phyloP scores from a whole-genome alignment of 495 filamentous ascomycete genomes.

The Aspergillus funiculosus region DNA sequence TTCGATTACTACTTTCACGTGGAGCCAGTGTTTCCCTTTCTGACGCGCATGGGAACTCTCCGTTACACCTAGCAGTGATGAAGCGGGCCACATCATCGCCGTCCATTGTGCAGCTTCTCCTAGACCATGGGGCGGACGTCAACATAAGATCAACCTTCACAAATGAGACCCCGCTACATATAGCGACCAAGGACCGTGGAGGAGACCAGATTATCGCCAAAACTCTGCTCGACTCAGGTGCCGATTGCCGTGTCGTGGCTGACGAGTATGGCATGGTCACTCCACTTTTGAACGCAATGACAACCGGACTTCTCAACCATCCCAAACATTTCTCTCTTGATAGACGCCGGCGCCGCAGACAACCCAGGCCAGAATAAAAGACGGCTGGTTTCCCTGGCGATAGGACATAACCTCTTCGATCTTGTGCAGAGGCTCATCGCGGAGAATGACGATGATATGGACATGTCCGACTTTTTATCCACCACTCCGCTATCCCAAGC shows the following conservation, averaged over 20 bases:
- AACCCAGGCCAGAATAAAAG: not conserved
- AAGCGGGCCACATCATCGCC: not conserved
- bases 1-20: not conserved
- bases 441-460: not conserved
- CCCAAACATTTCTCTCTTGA: not conserved
- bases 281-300: not conserved
- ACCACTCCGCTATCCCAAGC: not conserved
- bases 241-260: not conserved
- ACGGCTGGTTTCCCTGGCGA: not conserved
- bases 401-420: not conserved
- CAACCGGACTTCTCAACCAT: not conserved
- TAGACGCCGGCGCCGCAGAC: not conserved
- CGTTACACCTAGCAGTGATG: not conserved
- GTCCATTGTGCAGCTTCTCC: not conserved
- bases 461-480: not conserved
- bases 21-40: not conserved
- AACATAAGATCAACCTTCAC: not conserved
- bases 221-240: not conserved
- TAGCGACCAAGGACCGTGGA: not conserved
- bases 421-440: not conserved
- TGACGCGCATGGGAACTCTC: not conserved
- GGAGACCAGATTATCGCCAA: not conserved
- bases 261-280: not conserved
- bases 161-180: constrained; percentile 1
- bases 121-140: not conserved